A percentile compares a stretch with the other conserved stretches of the same genome.
phyloP scores from a whole-genome alignment of 176 grass and related monocot genomes.

The Triticum timopheevii region DNA sequence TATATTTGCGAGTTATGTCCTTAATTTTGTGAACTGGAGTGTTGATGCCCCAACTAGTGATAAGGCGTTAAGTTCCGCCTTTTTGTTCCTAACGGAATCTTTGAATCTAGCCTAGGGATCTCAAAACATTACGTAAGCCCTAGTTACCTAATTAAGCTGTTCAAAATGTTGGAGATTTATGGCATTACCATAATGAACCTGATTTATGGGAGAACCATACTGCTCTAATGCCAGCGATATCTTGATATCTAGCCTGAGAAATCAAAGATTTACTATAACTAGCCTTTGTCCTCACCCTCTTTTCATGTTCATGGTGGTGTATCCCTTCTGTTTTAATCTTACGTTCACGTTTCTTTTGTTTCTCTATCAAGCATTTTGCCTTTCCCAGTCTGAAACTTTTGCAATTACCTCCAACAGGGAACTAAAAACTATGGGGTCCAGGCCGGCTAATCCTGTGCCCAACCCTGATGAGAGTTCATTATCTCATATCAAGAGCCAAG shows the following conservation, averaged over 20 bases:
- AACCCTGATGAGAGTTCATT: neutral
- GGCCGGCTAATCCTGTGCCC: neutral
- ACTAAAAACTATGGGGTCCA: neutral
- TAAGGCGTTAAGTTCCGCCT: neutral
- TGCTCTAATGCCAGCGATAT: neutral
- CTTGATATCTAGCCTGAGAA: neutral
- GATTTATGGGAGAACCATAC: neutral
- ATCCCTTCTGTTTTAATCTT: neutral
- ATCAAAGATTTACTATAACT: neutral
- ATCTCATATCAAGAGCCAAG: neutral
- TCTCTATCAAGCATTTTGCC: neutral
- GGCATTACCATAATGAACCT: neutral
- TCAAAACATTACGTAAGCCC: neutral
- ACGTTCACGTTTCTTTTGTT: neutral
- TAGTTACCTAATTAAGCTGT: neutral
- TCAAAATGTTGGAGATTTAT: slow-evolving; percentile 11
- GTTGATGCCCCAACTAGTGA: neutral
- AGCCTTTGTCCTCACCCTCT: neutral
- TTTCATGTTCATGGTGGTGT: neutral
- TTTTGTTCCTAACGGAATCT: neutral
- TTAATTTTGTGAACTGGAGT: neutral
- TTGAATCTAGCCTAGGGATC: neutral
- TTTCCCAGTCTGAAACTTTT: neutral
- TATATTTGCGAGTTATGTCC: neutral
- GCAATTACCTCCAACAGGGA: slow-evolving; percentile 18